Base-by-base conservation (phyloP, 2,329 filamentous ascomycete species). In the Pseudogymnoascus sp. region DNA sequence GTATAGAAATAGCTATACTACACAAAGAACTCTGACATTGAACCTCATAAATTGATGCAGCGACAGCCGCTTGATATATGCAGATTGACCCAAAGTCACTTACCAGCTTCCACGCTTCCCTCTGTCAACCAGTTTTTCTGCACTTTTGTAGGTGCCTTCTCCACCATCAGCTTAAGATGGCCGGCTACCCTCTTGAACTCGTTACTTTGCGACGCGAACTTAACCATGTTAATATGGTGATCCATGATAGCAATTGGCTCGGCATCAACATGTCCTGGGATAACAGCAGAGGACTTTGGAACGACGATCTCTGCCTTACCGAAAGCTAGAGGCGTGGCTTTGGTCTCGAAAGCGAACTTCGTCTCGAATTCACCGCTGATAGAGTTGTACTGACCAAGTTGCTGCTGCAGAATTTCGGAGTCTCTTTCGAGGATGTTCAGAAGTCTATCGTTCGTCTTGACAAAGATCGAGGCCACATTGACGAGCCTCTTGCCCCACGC, bases 361-460 rank as follows among this genome's bases (percentile, higher is more conserved):
- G 70, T 72, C 35, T 69, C 62, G 67, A 73, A 73, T 21, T 73
- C 67, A 9, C 62, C 41, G 62, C 70, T 72, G 45, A 74, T 74
- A 28, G 67, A 64, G n/a, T 35, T 64, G 59, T 71, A 74, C 52
- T 74, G 69, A 7, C 64, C 62, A 57, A 71, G 65, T 61, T 73
- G 72, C 55, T 72, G 68, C 60, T 72, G 68, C 13, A 74, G 67
- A 65, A 59, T 67, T 65, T 74, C 71, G 15, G 71, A 73, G 60
- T 74, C 65, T 62, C 65, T 61, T 66, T 72, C 67, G 2, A 73
- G 64, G 60, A 69, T 65, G 57, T 68, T 66, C 13, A 74, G 62
- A 56, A 73, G 64, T 28, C 61, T 60, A 58, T 68, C 62, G 58
- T 71, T 65, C 6, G 71, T 66, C 19, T 64, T 63, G 23, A 69